Evolutionary conservation across 2,329 filamentous ascomycete species (phyloP).

Genomic region (Colletotrichum sp.): DNA sequence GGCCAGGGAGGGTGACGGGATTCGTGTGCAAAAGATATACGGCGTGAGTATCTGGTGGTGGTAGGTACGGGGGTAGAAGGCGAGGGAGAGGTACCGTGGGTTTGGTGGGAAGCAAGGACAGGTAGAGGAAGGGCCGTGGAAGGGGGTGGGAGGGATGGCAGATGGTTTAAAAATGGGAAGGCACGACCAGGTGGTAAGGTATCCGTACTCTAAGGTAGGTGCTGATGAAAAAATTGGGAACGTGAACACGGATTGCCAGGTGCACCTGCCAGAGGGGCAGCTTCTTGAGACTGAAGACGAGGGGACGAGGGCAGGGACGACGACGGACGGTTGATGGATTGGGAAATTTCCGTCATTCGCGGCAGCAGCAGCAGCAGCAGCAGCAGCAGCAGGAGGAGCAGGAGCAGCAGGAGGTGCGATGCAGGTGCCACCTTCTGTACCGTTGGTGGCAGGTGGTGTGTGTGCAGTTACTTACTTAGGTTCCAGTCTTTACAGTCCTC

Average conservation of each 20-base stretch:
- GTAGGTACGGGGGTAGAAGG: not conserved
- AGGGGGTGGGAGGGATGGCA: slow-evolving; percentile 1
- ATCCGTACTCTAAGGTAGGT: not conserved
- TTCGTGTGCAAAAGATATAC: not conserved
- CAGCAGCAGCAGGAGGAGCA: not conserved
- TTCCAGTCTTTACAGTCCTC: not conserved
- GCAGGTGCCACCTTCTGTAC: not conserved
- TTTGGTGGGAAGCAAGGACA: not conserved
- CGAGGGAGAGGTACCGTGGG: not conserved
- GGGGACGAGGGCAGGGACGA: not conserved
- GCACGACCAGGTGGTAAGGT: not conserved
- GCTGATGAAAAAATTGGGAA: not conserved
- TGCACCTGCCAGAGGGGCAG: not conserved
- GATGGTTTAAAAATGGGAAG: slow-evolving; percentile 12
- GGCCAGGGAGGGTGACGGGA: not conserved
- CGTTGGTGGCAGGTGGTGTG: not conserved
- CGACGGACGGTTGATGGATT: not conserved
- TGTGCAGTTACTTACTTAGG: not conserved
- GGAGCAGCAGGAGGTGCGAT: not conserved
- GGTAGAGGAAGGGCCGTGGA: not conserved
- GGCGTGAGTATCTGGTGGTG: not conserved
- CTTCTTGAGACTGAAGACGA: not conserved
- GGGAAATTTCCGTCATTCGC: not conserved
- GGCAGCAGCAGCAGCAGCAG: not conserved
- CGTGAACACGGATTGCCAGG: not conserved